phyloP scores from a whole-genome alignment of 2,329 filamentous ascomycete genomes.

The Verruconis gallopava region DNA sequence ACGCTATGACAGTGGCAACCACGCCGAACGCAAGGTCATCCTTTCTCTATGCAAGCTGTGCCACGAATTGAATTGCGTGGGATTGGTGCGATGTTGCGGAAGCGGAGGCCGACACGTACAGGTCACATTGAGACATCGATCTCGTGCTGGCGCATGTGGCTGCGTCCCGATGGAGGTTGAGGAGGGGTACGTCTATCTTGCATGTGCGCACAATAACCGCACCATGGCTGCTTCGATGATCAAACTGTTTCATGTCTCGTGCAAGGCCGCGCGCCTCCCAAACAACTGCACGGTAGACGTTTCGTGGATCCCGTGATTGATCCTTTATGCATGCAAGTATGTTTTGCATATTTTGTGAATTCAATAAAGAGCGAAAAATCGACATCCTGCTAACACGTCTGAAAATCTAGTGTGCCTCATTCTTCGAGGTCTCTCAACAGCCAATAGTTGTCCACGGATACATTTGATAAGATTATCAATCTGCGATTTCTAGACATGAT shows the following conservation, averaged over 20 bases:
- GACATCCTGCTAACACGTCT: too few species aligned
- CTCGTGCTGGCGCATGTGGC: too few species aligned
- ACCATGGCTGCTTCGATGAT: neutral
- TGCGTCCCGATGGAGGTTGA: neutral
- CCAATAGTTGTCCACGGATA: too few species aligned
- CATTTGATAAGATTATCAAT: too few species aligned
- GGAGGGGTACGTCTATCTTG: neutral
- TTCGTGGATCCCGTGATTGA: neutral
- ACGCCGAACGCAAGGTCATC: neutral
- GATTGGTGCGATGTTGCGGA: neutral
- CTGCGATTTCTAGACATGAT: too few species aligned
- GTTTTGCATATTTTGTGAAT: slow-evolving; percentile 1
- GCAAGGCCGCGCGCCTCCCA: neutral
- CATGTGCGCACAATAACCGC: neutral
- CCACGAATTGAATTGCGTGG: neutral
- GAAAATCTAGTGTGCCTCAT: too few species aligned
- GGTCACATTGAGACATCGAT: too few species aligned
- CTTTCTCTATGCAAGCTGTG: neutral
- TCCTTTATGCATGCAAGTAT: slow-evolving; percentile 1
- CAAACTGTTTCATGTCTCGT: neutral
- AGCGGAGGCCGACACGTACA: too few species aligned
- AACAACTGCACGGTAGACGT: neutral
- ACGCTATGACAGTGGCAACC: too few species aligned
- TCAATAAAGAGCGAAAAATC: too few species aligned
- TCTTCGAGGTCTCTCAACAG: too few species aligned